Base-by-base conservation (phyloP, 2,329 filamentous ascomycete genomes). In the Pseudocercospora musae region DNA sequence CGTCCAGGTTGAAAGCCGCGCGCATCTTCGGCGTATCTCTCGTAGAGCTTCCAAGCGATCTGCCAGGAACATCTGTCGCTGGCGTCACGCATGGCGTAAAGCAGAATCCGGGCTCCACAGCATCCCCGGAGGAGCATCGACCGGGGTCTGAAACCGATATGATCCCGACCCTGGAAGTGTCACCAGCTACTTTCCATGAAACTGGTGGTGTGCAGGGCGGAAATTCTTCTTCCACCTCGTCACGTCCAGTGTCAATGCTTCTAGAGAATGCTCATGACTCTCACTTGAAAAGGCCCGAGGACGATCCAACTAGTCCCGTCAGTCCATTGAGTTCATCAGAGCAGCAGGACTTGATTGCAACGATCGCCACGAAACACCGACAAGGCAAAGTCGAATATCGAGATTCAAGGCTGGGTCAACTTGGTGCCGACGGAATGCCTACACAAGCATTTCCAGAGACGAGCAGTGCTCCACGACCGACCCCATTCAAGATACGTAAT, bases 351-450 rank as follows among this genome's bases (percentile, higher is more conserved):
- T 50, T 49, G 11, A 58, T 33, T 33, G 29, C 55, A 10, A 48
- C 60, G 23, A 44, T 46, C 25, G 57, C 20, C 42, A 31, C 57
- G 11, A 57, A 61, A 18, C 57, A 60, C 49, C 63, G 60, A 25
- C 57, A 59, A 31, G 62, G 58, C 54, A 60, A 59, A 29, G 67
- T 68, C 58, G 59, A 66, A 50, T 62, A 65, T 7, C 62, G 68
- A 55, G 66, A 70, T 21, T 67, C 70, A 31, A 63, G 69, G 42
- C 64, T 72, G 31, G 66, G 68, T 29, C 61, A 69, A 44, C 42
- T 73, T 8, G 71, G 71, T 29, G 69, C 70, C 40, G 71, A 73
- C 63, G 71, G 71, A 18, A 72, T 73, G 71, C 71, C 71, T 40
- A 68, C 66, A 37, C 61, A 66, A 53, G 67, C 68, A 8, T 66